These are phyloP conservation scores for Fusarium sp. DNA, from an alignment of 2,329 filamentous ascomycete species.

Conservation along the genomic window DNA sequence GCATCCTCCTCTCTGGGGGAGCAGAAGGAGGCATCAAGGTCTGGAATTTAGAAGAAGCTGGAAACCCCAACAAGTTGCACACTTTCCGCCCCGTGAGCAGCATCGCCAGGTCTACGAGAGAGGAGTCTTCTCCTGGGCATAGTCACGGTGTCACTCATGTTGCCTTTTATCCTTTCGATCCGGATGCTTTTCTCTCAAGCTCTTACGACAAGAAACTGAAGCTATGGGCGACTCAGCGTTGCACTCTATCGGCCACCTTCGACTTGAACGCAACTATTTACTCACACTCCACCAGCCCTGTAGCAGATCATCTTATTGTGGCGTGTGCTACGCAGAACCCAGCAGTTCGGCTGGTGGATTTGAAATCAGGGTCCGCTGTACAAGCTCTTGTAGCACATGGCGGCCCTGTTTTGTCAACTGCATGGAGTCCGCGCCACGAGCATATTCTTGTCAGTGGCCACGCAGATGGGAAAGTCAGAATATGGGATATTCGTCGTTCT, in stretches of 20 bases:
- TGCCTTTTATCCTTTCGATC: conserved; percentile 82
- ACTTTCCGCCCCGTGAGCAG: conserved; percentile 64
- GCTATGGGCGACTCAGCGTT: conserved; percentile 73
- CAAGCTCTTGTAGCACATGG: conserved; percentile 76
- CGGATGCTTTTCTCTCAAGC: conserved; percentile 76
- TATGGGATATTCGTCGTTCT: conserved; percentile 89
- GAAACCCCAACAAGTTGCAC: conserved; percentile 54
- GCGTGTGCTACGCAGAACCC: conserved; percentile 90
- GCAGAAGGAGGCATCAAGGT: conserved; percentile 85
- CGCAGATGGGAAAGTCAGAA: conserved; percentile 81
- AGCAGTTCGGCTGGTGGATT: conserved; percentile 83
- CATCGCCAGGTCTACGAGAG: conserved; percentile 54
- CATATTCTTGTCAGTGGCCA: conserved; percentile 85
- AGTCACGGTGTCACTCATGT: conserved; percentile 79
- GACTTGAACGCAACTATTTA: conserved; percentile 75
- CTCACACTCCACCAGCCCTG: conserved; percentile 79
- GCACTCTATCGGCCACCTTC: conserved; percentile 71
- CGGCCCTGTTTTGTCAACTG: conserved; percentile 72
- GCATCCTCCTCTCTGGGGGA: conserved; percentile 82
- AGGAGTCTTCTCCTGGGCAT: conserved; percentile 54
- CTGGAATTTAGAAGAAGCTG: conserved; percentile 81
- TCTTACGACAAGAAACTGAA: conserved; percentile 83
- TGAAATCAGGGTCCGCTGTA: conserved; percentile 79
- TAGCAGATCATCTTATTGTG: conserved; percentile 79
- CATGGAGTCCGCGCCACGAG: conserved; percentile 85